Evolutionary conservation across 2,329 filamentous ascomycete species (phyloP), one percentile per base, ranked within the genome.

Genomic region (Dactylellina haptotyla): DNA sequence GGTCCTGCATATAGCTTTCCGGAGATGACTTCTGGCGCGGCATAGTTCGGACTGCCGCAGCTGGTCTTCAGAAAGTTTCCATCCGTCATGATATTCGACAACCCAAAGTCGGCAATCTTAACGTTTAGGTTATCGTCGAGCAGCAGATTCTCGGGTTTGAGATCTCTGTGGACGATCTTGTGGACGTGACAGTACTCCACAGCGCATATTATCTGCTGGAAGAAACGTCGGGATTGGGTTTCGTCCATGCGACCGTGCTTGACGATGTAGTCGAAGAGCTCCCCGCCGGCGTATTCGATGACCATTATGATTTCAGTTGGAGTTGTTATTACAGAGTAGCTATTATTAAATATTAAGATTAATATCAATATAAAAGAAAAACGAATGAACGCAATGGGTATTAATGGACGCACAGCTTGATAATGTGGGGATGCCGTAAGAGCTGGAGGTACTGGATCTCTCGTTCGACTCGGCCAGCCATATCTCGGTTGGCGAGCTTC

Each of bases 81-180:
- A 80, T 99, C 95, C 0, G 95, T 98, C 95, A 99, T 99, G 83
- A 99, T 99, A 80, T 99, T 99, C 84, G 94, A 98, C 66, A 99
- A 85, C 67, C 95, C 95, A 78, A 99, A 99, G 82, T 99, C 95
- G 78, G 95, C 95, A 83, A 99, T 99, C 84, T 99, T 99, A 82
- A 99, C 94, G 79, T 99, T 97, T 79, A 97, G 89, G 71, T 96
- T 90, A 76, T 96, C 92, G 82, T 99, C 95, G 57, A 99, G 88
- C 45, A 99, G 87, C 53, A 99, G 83, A 80, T 99, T 99, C 84
- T 99, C 95, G 8, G 95, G 95, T 82, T 99, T 99, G 75, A 99
- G 83, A 81, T 99, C 95, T 80, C 95, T 90, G 82, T 99, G 95
- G 41, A 98, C 95, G 79, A 99, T 98, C 84, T 98, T 98, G 84